phyloP scores from a whole-genome alignment of 73 alveolate species.

The Durusdinium trenchii region DNA sequence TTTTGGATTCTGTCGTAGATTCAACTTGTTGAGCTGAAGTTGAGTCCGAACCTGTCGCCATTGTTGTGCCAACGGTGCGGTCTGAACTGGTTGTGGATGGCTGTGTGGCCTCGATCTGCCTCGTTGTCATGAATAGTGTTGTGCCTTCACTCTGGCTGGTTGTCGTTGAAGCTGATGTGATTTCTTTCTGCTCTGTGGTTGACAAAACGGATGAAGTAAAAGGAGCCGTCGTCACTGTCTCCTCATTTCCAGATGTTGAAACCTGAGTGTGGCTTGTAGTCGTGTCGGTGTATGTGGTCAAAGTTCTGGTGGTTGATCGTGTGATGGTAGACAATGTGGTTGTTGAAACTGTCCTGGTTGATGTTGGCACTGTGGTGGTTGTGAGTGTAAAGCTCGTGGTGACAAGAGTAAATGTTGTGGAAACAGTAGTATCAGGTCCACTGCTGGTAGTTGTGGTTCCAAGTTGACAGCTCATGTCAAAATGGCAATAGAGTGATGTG shows the following conservation, averaged over 20 bases:
- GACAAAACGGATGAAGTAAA: too few relatives aligned
- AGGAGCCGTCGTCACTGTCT: not conserved
- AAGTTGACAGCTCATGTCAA: not conserved
- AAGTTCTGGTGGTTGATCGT: not conserved
- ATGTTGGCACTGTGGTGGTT: not conserved
- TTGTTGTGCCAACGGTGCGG: too few relatives aligned
- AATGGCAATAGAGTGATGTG: constrained; percentile 45
- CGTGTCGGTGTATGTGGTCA: not conserved
- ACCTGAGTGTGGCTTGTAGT: not conserved
- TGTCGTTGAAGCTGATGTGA: not conserved
- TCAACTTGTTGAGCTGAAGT: not conserved
- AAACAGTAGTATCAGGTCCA: not conserved
- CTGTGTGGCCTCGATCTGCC: not conserved
- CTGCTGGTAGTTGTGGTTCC: not conserved
- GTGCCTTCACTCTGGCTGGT: not conserved
- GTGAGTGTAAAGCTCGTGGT: not conserved
- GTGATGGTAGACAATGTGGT: not conserved
- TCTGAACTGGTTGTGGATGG: not conserved
- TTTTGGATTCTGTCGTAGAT: not conserved
- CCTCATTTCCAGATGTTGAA: too few relatives aligned
- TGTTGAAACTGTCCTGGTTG: not conserved
- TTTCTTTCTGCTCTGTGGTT: not conserved
- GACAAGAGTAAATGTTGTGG: not conserved
- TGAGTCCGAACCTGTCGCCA: too few relatives aligned
- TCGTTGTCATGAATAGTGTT: not conserved